Evolutionary conservation across 2,329 filamentous ascomycete genomes (phyloP), one percentile per base, ranked within the genome.

Genomic region (Penicillium sclerotiorum): DNA sequence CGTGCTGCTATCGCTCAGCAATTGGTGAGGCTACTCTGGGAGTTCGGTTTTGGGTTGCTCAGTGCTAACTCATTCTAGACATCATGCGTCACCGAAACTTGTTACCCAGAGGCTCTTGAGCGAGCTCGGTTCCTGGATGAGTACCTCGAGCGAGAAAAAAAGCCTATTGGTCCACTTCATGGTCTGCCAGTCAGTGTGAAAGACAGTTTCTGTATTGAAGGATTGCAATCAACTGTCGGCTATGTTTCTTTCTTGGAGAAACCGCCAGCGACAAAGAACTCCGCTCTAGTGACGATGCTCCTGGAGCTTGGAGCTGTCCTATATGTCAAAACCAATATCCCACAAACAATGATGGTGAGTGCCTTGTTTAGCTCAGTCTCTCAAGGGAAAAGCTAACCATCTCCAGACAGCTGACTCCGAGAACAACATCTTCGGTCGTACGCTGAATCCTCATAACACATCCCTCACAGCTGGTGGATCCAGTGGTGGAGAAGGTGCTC

Each of bases 131-230:
- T 62, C 12, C 63, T 75, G 1, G 73, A 76, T 49, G 56, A 62
- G 1, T 67, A 72, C 37, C 54, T 69, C 1, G 25, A 55, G 18
- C 52, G 54, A 8, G 58, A 65, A 18, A 63, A 63, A 8, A 64
- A 59, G 28, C 57, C 65, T 0, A 37, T 70, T 4, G 71, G 72
- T 0, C 72, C 73, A 1, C 50, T 75, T 2, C 73, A 75, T 50
- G 72, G 72, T 0, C 51, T 74, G 0, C 72, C 72, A 0, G 60
- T 75, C 20, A 68, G 65, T 30, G 33, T 75, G 17, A 75, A 72
- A 46, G 69, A 68, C 28, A 58, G 55, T 45, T 64, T 64, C 39
- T 53, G 47, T 32, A 36, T 65, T 4, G 47, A 62, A 27, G 63
- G 61, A 0, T 13, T 58, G 15, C 50, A 61, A 8, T 48, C 53